These are phyloP conservation scores for Gryganskiella cystojenkinii DNA, from an alignment of 192 early-diverging fungal genomes.

Conservation along the genomic window DNA sequence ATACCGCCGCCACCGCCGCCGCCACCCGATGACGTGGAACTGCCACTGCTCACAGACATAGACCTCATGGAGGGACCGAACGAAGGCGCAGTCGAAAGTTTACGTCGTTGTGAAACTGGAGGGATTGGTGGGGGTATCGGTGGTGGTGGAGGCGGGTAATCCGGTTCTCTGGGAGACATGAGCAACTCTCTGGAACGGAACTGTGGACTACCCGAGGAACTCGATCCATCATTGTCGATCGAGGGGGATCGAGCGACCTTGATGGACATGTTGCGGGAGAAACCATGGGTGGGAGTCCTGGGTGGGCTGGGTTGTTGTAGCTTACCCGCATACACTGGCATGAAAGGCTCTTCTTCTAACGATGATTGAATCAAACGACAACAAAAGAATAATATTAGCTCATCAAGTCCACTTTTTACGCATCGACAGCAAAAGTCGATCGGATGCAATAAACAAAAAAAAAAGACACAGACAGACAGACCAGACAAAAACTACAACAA, in stretches of 20 bases:
- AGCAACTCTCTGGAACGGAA: slow-evolving; percentile 26
- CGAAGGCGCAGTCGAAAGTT: slow-evolving; percentile 25
- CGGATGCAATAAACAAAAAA: too few relatives aligned
- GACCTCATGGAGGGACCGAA: slow-evolving; percentile 18
- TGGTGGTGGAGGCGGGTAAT: slow-evolving; percentile 43
- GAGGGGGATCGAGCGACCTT: slow-evolving; percentile 19
- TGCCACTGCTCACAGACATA: slow-evolving; percentile 48
- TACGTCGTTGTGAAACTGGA: slow-evolving; percentile 40
- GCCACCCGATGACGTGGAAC: slow-evolving; percentile 38
- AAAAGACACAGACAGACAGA: neutral
- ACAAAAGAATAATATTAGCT: too few relatives aligned
- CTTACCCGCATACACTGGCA: neutral
- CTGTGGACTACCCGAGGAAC: too few relatives aligned
- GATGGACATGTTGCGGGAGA: slow-evolving; percentile 19
- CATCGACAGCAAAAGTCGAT: too few relatives aligned
- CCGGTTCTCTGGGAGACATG: slow-evolving; percentile 43
- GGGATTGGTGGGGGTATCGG: slow-evolving; percentile 40
- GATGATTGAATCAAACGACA: too few relatives aligned
- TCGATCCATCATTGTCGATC: neutral
- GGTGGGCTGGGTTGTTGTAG: neutral
- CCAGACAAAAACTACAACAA: neutral
- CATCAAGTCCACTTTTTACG: too few relatives aligned
- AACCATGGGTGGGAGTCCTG: neutral
- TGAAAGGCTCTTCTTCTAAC: slow-evolving; percentile 13
- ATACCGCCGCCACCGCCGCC: too few relatives aligned